phyloP scores from a whole-genome alignment of 78 protist genomes.

The Isochrysis galbana region DNA sequence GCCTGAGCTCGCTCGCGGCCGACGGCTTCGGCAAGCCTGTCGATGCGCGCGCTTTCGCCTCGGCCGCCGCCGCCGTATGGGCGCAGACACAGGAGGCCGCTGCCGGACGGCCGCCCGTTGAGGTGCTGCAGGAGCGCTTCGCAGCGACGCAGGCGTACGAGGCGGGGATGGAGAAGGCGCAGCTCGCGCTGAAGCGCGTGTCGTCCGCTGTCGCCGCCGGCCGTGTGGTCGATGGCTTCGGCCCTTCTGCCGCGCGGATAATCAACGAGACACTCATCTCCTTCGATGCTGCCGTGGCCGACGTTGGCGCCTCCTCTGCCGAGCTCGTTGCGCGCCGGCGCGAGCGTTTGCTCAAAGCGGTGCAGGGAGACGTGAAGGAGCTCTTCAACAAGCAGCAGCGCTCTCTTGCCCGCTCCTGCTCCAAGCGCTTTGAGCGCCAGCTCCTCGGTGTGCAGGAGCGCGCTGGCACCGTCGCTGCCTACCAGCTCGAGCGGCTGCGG shows the following conservation, averaged over 20 bases:
- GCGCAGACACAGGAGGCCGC: too few species aligned
- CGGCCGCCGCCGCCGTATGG: too few species aligned
- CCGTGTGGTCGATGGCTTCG: background rate
- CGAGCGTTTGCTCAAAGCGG: background rate
- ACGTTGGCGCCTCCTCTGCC: background rate
- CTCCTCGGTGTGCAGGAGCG: background rate
- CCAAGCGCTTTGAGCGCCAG: background rate
- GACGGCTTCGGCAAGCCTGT: too few species aligned
- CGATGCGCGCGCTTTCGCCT: too few species aligned
- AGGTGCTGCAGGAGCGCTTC: background rate
- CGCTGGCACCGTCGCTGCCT: background rate
- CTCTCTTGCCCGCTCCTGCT: background rate
- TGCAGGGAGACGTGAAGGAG: background rate
- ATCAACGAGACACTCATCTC: background rate
- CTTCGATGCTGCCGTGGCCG: background rate
- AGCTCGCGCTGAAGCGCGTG: background rate
- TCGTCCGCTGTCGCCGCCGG: background rate
- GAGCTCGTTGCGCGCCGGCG: background rate
- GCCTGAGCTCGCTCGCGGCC: too few species aligned
- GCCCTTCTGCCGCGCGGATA: background rate
- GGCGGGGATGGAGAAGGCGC: background rate
- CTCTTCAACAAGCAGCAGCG: conserved; percentile 1
- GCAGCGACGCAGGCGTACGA: background rate
- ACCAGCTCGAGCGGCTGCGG: background rate
- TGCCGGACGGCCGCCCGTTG: background rate